phyloP scores from a whole-genome alignment of 768 basidiomycete species.

The Calocybe indica region DNA sequence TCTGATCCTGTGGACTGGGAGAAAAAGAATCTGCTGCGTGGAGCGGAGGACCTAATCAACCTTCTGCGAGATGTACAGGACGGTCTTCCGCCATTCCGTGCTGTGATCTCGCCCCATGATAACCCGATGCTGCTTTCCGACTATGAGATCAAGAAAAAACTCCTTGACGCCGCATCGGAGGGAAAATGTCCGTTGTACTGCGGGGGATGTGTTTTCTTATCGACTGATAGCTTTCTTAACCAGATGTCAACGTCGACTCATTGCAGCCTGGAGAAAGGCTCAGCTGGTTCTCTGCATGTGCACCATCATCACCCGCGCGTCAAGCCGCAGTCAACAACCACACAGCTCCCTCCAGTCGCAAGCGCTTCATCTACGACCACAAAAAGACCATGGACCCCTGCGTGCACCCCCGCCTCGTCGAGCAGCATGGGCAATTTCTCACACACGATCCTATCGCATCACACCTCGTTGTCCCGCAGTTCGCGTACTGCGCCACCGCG shows the following conservation, averaged over 20 bases:
- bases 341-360: slow-evolving; percentile 5
- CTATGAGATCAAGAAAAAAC: slow-evolving; percentile 10
- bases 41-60: slow-evolving; percentile 13
- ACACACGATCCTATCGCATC: slow-evolving; percentile 25
- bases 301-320: slow-evolving; percentile 17
- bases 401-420: slow-evolving; percentile 23
- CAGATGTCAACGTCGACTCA: slow-evolving; percentile 11
- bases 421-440: slow-evolving; percentile 35
- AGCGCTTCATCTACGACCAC: slow-evolving; percentile 34
- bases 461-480: slow-evolving; percentile 29
- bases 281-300: slow-evolving; percentile 19
- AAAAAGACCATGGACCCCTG: slow-evolving; percentile 32
- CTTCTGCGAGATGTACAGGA: slow-evolving; percentile 23
- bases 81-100: slow-evolving; percentile 29
- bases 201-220: too few species aligned
- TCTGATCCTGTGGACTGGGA: slow-evolving; percentile 8
- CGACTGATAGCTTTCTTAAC: not conserved
- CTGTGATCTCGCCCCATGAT: slow-evolving; percentile 29
- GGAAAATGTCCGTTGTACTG: slow-evolving; percentile 7
- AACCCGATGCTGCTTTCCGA: slow-evolving; percentile 21
- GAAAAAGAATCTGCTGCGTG: slow-evolving; percentile 11
- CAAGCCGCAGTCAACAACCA: slow-evolving; percentile 8
- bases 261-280: slow-evolving; percentile 5
- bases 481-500: slow-evolving; percentile 33
- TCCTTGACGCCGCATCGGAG: slow-evolving; percentile 9